These are phyloP conservation scores for Chlamydomonas asymmetrica DNA, from an alignment of 139 green algal genomes.

Conservation along the genomic window DNA sequence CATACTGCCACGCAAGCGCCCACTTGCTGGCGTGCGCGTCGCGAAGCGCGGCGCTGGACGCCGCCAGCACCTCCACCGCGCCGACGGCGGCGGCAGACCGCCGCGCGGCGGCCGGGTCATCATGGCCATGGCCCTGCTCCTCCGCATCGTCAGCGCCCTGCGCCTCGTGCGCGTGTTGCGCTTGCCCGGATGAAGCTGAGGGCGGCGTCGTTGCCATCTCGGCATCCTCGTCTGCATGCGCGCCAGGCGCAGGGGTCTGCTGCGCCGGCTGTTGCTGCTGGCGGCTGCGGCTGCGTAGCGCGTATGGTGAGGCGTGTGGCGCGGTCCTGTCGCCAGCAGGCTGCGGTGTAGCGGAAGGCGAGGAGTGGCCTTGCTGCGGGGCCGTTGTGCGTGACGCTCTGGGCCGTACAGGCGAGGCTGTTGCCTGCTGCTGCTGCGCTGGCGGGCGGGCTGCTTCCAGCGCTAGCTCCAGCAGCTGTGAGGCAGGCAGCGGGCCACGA, in stretches of 20 bases:
- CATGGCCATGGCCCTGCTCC: no score
- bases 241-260: background rate
- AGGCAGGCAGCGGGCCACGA: background rate
- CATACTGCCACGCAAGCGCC: conserved; percentile 22
- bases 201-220: background rate
- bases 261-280: no score
- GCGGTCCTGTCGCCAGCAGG: no score
- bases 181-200: background rate
- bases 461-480: conserved; percentile 13
- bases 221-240: conserved; percentile 12
- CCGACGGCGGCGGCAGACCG: conserved; percentile 67
- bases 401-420: no score
- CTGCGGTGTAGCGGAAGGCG: no score
- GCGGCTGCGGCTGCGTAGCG: background rate
- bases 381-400: no score
- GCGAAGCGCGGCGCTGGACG: conserved; percentile 6
- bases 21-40: conserved; percentile 22
- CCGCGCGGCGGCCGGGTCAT: no score
- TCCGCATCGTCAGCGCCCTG: conserved; percentile 28
- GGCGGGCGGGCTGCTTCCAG: background rate
- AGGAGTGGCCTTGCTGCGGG: no score
- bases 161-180: background rate
- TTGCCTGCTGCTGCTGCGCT: no score
- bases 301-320: no score
- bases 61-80: conserved; percentile 34